Evolutionary conservation across 2,329 filamentous ascomycete genomes (phyloP), one percentile per base, ranked within the genome.

Genomic region (Mariannaea elegans): DNA sequence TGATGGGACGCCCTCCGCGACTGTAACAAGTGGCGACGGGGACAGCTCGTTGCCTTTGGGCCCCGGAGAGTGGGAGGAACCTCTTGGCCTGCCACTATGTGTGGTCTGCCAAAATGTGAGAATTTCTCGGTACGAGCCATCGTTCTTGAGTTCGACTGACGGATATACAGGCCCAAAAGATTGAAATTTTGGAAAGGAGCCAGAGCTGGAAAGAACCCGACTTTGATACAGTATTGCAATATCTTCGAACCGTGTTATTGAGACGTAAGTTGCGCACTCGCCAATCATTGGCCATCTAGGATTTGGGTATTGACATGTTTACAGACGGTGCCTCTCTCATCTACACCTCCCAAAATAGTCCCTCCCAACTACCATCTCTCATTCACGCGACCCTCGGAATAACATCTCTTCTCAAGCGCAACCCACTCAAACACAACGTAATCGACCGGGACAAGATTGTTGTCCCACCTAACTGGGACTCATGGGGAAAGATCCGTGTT

Each of bases 401-500:
- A 74, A 92, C 92, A 61, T 96, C 92, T 19, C 84, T 95, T 18
- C 81, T 96, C 16, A 92, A 92, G 76, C 87, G 89, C 63, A 86
- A 92, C 71, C 87, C 90, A 21, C 83, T 96, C 21, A 95, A 93
- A 77, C 91, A 94, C 74, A 97, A 97, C 70, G 91, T 96, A 61
- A 95, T 96, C 66, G 95, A 95, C 78, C 86, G 94, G 60, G 94
- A 97, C 76, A 96, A 96, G 82, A 94, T 99, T 54, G 84, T 97
- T 5, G 91, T 99, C 1, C 94, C 94, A 2, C 91, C 94, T 14
- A 97, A 97, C 75, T 99, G 95, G 95, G 95, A 99, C 76, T 97
- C 94, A 0, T 97, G 93, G 92, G 94, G 93, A 60, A 99, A 98
- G 78, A 97, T 99, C 61, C 86, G 94, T 39, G 93, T 98, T 42